phyloP scores from a whole-genome alignment of 345 rosid species.

The Boechera retrofracta region DNA sequence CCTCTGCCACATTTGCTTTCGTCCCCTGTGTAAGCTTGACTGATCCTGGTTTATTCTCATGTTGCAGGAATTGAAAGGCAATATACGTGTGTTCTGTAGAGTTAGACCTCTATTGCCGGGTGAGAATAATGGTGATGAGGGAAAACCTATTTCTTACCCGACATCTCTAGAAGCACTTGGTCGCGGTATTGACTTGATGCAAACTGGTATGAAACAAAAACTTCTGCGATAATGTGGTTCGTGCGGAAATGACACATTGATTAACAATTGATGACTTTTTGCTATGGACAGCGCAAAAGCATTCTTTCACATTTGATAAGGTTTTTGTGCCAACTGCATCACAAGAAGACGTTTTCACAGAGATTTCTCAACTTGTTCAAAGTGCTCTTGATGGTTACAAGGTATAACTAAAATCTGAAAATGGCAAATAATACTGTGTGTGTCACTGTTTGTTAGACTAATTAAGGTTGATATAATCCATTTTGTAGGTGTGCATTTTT shows the following conservation, averaged over 20 bases:
- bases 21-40: slow-evolving; percentile 22
- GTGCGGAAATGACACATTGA: background rate
- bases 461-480: slow-evolving; percentile 20
- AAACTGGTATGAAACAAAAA: slow-evolving; percentile 61
- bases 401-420: slow-evolving; percentile 51
- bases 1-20: background rate
- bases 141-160: slow-evolving; percentile 69
- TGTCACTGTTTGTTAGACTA: background rate
- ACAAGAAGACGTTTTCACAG: slow-evolving; percentile 89
- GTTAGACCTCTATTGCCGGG: slow-evolving; percentile 86
- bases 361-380: slow-evolving; percentile 96
- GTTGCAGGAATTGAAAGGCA: slow-evolving; percentile 91
- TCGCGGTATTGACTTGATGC: slow-evolving; percentile 73
- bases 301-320: slow-evolving; percentile 83
- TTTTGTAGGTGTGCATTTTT: slow-evolving; percentile 85
- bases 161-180: slow-evolving; percentile 76
- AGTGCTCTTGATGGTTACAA: slow-evolving; percentile 99
- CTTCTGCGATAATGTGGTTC: background rate
- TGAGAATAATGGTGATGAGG: slow-evolving; percentile 62
- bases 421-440: background rate
- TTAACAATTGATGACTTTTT: slow-evolving; percentile 15
- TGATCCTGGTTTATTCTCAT: slow-evolving; percentile 29
- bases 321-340: slow-evolving; percentile 73
- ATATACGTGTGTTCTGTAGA: slow-evolving; percentile 97
- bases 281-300: slow-evolving; percentile 74